A percentile compares a stretch with the other conserved stretches of the same genome.
Evolutionary conservation across 257 asterid genomes (phyloP).

Genomic region (Thymus quinquecostatus): DNA sequence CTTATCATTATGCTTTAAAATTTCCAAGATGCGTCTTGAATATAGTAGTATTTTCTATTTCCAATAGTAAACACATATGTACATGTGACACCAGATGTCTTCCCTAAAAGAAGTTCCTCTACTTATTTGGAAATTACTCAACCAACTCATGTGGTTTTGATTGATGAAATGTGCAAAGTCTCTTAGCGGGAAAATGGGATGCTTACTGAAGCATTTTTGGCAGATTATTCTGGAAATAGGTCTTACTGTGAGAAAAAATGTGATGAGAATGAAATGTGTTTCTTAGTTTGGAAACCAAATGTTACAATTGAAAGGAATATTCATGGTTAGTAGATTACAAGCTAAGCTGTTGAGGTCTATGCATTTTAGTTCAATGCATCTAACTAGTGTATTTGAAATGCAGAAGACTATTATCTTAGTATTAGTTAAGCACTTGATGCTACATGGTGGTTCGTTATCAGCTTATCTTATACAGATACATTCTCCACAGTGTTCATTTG

Average conservation of each 20-base stretch:
- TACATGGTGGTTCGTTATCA: not conserved
- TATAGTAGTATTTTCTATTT: not conserved
- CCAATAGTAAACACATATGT: not conserved
- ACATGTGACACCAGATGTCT: not conserved
- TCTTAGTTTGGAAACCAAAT: not conserved
- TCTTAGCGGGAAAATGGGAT: constrained; percentile 4
- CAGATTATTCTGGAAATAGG: not conserved
- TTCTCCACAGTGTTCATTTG: not conserved
- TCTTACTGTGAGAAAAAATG: not conserved
- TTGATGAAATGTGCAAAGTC: not conserved
- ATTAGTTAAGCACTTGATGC: not conserved
- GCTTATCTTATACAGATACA: not conserved
- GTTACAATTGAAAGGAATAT: not conserved
- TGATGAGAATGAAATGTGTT: not conserved
- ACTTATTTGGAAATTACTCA: not conserved
- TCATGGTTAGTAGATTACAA: not conserved
- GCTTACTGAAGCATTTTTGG: not conserved
- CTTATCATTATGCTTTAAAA: not conserved
- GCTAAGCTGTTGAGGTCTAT: not conserved
- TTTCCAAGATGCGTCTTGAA: not conserved
- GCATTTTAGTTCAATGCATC: not conserved
- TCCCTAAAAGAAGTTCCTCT: not conserved
- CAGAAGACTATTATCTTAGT: not conserved
- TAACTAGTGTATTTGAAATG: not conserved
- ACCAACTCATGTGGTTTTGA: not conserved